These are phyloP conservation scores for Gremmenia infestans DNA, from an alignment of 2,329 filamentous ascomycete genomes.

Conservation along the genomic window DNA sequence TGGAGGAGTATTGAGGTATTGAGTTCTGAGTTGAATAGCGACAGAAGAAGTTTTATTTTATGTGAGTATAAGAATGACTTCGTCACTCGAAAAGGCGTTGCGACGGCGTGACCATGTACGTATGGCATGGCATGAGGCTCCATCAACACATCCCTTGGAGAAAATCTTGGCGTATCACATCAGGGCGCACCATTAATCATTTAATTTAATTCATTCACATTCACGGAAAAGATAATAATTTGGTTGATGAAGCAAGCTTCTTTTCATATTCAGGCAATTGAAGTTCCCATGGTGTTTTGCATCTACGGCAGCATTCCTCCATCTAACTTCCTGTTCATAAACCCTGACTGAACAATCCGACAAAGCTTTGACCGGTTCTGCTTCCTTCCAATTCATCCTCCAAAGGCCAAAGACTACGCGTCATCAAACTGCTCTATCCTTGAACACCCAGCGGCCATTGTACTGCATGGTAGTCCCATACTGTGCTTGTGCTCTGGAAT, in stretches of 20 bases:
- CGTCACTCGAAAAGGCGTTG: too few relatives aligned
- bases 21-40: too few relatives aligned
- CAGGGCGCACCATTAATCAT: too few relatives aligned
- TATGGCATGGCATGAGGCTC: too few relatives aligned
- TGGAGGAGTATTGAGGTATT: too few relatives aligned
- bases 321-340: slow-evolving; percentile 27
- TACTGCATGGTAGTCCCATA: slow-evolving; percentile 28
- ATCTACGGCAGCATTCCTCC: slow-evolving; percentile 31
- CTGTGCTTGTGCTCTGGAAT: slow-evolving; percentile 25
- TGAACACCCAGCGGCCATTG: slow-evolving; percentile 30
- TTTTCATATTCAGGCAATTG: slow-evolving; percentile 27
- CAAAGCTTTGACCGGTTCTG: slow-evolving; percentile 29
- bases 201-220: not conserved
- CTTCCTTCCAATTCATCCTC: slow-evolving; percentile 30
- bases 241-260: slow-evolving; percentile 25
- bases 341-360: slow-evolving; percentile 32
- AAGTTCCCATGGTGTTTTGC: slow-evolving; percentile 28
- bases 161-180: too few relatives aligned
- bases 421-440: slow-evolving; percentile 32
- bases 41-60: too few relatives aligned
- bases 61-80: too few relatives aligned
- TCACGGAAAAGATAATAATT: not conserved
- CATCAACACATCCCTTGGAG: too few relatives aligned
- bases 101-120: too few relatives aligned
- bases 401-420: slow-evolving; percentile 33